Evolutionary conservation across 371 early-diverging fungal genomes (phyloP), one percentile per base, ranked within the genome.

Genomic region (Lichtheimia hyalospora): DNA sequence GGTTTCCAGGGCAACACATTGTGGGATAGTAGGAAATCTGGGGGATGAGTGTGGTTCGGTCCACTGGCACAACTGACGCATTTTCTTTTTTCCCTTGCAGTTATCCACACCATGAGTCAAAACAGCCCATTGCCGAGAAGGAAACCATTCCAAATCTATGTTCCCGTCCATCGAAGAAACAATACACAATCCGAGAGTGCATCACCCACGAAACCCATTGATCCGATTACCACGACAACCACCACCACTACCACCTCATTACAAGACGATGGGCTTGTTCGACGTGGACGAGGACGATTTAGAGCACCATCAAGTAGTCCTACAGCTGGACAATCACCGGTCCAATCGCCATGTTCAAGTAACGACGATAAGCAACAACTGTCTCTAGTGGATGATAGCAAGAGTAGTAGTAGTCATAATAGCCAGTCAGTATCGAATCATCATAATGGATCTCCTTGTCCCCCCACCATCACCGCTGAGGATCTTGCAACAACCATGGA

Each of bases 261-360:
- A 28, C 55, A 10, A 62, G 58, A 42, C 44, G 63, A 58, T 27
- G 67, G 50, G 60, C 64, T 18, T 39, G 52, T 52, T 42, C 55
- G 57, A 48, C 63, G 63, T 42, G 63, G 63, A 13, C 53, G 73
- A 49, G 73, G 73, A 18, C 70, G 62, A 58, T 73, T 73, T 39
- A 51, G 63, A 60, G 73, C 73, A 13, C 73, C 73, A 39, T 48
- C 62, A 48, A 34, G 40, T 21, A 25, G 49, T 51, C 42, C 24
- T 41, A 24, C 18, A 52, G 23, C 21, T 14, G 41, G 41, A 34
- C 34, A 34, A 8, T 34, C 34, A 34, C 10, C 41, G 18, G 13
- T 14, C 6, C 40, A 34, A 12, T 20, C 34, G 24, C 25, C 40
- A 25, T 14, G 27, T 14, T 14, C 27, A 24, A 27, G 13, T 3